Conservation (phyloP, 805 yeast species). For the Scheffersomyces lignosus region DNA sequence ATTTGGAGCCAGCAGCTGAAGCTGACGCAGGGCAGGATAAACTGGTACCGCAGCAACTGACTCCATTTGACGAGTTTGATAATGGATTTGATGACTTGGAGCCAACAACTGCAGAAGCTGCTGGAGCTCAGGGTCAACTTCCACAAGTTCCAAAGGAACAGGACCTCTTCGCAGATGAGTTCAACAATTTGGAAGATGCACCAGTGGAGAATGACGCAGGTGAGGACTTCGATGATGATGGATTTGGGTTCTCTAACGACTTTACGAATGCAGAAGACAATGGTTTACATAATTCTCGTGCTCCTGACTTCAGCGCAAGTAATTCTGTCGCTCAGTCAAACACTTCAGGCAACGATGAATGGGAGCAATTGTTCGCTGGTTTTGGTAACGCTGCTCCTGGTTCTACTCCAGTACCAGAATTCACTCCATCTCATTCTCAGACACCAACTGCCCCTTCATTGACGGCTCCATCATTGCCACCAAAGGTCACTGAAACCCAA, state of each 20-base stretch:
- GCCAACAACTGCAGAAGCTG: constrained; percentile 27
- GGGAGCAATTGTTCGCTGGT: constrained; percentile 94
- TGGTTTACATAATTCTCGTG: constrained; percentile 3
- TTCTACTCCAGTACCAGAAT: constrained; percentile 6
- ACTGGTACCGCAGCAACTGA: background rate
- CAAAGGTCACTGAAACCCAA: constrained; percentile 21
- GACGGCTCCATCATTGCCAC: constrained; percentile 1
- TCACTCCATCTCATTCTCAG: constrained; percentile 13
- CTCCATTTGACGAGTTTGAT: constrained; percentile 31
- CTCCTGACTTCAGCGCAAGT: constrained; percentile 12
- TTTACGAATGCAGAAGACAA: constrained; percentile 18
- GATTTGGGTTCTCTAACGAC: constrained; percentile 25
- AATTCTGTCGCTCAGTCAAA: constrained; percentile 5
- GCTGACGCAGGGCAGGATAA: constrained; percentile 1
- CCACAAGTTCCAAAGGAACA: constrained; percentile 10
- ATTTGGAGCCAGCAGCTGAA: constrained; percentile 29
- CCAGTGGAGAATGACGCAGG: constrained; percentile 24
- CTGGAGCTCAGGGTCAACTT: constrained; percentile 1
- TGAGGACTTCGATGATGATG: constrained; percentile 25
- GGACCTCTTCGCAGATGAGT: constrained; percentile 39
- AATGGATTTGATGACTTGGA: constrained; percentile 38
- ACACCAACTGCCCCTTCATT: background rate
- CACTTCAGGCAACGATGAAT: constrained; percentile 59
- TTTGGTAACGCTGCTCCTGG: constrained; percentile 54
- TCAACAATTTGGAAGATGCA: constrained; percentile 38